phyloP scores from a whole-genome alignment of 1,284 basidiomycete species.

The Puccinia coronata region DNA sequence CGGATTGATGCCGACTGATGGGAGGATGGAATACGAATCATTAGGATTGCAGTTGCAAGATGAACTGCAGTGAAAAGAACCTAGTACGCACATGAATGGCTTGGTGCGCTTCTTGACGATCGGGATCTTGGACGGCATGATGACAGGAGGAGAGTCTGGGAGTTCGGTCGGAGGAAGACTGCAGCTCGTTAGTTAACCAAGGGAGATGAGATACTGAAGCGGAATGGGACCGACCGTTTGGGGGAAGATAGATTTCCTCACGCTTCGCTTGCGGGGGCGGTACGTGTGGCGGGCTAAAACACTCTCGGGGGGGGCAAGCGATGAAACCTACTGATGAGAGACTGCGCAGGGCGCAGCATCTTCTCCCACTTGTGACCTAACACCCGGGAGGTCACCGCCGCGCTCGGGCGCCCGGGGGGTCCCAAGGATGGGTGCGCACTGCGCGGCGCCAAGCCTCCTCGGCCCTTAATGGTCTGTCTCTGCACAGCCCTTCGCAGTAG shows the following conservation, averaged over 20 bases:
- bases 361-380: neutral
- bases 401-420: too few relatives aligned
- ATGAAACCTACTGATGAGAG: neutral
- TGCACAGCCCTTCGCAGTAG: too few relatives aligned
- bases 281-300: neutral
- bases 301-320: neutral
- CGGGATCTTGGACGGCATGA: conserved; percentile 63
- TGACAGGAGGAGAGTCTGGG: neutral
- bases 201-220: neutral
- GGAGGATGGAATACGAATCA: neutral
- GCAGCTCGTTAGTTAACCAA: neutral
- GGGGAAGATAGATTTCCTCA: neutral
- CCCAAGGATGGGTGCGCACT: too few relatives aligned
- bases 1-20: conserved; percentile 87
- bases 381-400: too few relatives aligned
- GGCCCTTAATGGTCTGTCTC: too few relatives aligned
- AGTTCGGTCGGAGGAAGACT: neutral
- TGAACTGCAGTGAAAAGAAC: neutral
- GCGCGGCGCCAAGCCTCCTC: too few relatives aligned
- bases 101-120: conserved; percentile 97
- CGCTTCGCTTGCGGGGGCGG: neutral
- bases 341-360: neutral
- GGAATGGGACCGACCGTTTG: neutral
- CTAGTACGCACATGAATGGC: conserved; percentile 76
- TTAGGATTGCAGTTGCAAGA: neutral